Percentiles rank a stretch among this genome's conserved stretches.
Evolutionary conservation across 2,329 filamentous ascomycete species (phyloP).

Genomic region (Clathrospora elynae): DNA sequence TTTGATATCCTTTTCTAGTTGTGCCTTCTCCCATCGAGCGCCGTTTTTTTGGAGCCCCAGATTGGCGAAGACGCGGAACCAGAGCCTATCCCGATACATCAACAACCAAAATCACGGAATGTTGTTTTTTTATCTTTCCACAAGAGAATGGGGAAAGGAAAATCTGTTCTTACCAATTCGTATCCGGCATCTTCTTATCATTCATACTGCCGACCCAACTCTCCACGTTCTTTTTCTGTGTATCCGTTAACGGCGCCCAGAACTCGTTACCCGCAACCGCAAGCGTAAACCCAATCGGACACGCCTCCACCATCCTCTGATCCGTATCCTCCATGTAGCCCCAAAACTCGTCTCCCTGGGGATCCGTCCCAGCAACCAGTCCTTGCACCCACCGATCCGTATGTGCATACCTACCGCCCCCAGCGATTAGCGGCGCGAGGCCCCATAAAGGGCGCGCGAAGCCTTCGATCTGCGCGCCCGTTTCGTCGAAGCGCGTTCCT

Average conservation of each 20-base stretch:
- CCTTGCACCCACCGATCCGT: conserved; percentile 72
- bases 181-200: conserved; percentile 70
- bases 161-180: conserved; percentile 63
- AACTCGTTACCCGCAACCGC: conserved; percentile 68
- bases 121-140: too few species aligned
- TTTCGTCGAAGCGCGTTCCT: conserved; percentile 77
- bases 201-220: conserved; percentile 78
- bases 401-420: conserved; percentile 67
- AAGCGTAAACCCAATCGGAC: conserved; percentile 75
- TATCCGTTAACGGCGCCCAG: conserved; percentile 68
- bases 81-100: conserved; percentile 63
- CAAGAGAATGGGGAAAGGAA: background rate
- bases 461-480: conserved; percentile 77
- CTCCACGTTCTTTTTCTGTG: conserved; percentile 69
- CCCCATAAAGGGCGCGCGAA: conserved; percentile 78
- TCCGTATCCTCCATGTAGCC: conserved; percentile 76
- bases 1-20: conserved; percentile 74
- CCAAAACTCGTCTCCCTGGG: conserved; percentile 74
- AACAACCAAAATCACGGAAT: conserved; percentile 14
- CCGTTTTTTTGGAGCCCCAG: conserved; percentile 77
- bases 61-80: conserved; percentile 86
- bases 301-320: conserved; percentile 86
- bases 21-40: conserved; percentile 69
- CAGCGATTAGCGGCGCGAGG: conserved; percentile 70
- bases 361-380: conserved; percentile 72